A percentile compares a stretch with the other conserved stretches of the same genome.
Conservation (phyloP, 2,329 filamentous ascomycete genomes). For the Trichoderma semiorbis region DNA sequence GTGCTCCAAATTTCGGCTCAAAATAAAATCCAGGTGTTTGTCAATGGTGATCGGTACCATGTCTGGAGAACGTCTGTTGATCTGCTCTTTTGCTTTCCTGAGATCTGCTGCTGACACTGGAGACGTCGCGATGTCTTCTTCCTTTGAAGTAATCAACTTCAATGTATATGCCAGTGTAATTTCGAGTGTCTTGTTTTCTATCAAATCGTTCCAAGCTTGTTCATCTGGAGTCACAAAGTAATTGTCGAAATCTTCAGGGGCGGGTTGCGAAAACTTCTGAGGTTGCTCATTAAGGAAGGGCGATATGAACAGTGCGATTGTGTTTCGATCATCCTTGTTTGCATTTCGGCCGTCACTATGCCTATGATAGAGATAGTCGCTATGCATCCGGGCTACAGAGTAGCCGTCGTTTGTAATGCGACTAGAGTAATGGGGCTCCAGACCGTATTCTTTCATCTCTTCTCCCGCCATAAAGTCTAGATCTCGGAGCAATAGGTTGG, state of each 20-base stretch:
- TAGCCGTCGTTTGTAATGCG: neutral
- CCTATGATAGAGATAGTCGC: neutral
- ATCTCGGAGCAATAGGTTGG: neutral
- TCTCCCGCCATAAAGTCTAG: neutral
- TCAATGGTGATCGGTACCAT: neutral
- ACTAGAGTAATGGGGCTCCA: neutral
- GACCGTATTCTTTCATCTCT: neutral
- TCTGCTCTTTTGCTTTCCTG: neutral
- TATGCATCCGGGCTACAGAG: neutral
- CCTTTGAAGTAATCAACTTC: neutral
- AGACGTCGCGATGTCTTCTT: neutral
- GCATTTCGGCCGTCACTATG: neutral
- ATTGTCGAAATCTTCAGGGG: neutral
- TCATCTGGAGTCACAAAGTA: neutral
- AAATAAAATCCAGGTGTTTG: neutral
- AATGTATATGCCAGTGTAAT: neutral
- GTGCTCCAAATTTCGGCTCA: neutral
- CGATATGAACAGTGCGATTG: neutral
- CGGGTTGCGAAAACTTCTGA: neutral
- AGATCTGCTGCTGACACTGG: neutral
- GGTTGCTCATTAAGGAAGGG: neutral
- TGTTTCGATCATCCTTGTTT: neutral
- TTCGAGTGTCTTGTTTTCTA: neutral
- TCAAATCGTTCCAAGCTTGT: neutral
- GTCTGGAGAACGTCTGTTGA: neutral